Base-by-base conservation (phyloP, 2,329 filamentous ascomycete species). In the Amesomyces nigricolor region DNA sequence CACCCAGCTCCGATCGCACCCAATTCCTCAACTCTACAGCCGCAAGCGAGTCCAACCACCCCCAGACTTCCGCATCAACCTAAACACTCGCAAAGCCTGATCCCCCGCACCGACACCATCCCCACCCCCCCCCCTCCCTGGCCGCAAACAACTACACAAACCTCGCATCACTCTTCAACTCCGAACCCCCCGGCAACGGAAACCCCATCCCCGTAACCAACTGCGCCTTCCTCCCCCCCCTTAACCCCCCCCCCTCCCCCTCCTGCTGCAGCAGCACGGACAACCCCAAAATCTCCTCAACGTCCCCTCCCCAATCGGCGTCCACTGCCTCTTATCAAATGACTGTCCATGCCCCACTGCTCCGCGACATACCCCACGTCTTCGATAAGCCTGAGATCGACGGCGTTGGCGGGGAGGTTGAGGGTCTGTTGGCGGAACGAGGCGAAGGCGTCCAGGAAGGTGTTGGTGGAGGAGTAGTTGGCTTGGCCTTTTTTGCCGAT, bases 381-480 rank as follows among this genome's bases (percentile, higher is more conserved):
- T 2, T 65, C 56, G 22, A 77, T 66, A 1, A 64, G 59, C 0
- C 74, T 73, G 2, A 77, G 64, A 51, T 77, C 66, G 5, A 78
- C 63, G 1, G 64, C 59, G 8, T 66, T 61, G 8, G 71, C 75
- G 0, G 64, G 59, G 1, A 73, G 64, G 2, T 72, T 70, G 1
- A 62, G 63, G 1, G 35, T 42, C 3, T 62, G 62, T 4, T 22
- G 22, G 22, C 74, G 69, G 57, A 71, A 73, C 11, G 58, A 58
- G 4, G 69, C 69, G 38, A 76, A 70, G 2, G 68, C 66, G 48
- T 75, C 71, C 19, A 74, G 63, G 65, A 72, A 76, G 4, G 67
- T 59, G 55, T 75, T 76, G 9, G 64, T 73, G 0, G 73, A 71
- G 1, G 68, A 65, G 52, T 78, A 77, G 53, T 73, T 74, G 29